These are phyloP conservation scores for Sinapis alba DNA, from an alignment of 441 rosid species.

Conservation along the genomic window DNA sequence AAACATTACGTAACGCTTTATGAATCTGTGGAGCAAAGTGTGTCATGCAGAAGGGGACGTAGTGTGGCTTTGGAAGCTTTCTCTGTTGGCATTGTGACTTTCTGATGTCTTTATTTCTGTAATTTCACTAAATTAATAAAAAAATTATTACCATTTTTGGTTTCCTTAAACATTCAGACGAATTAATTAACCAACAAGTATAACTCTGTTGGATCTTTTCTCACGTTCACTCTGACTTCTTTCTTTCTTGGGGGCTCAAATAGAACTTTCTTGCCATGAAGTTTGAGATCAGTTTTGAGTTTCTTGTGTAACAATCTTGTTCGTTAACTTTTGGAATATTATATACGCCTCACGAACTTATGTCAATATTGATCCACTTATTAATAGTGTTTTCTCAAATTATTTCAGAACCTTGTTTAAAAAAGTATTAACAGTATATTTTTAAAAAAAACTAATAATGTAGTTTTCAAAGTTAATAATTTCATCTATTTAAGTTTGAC, in stretches of 20 bases:
- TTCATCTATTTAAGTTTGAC: no score
- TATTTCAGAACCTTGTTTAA: no score
- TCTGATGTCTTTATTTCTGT: slow-evolving; percentile 28
- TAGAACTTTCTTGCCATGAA: neutral
- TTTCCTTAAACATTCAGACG: neutral
- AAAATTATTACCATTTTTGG: neutral
- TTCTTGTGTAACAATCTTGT: neutral
- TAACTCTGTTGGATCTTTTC: neutral
- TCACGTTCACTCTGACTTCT: neutral
- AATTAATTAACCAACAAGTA: neutral
- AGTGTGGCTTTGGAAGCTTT: slow-evolving; percentile 26
- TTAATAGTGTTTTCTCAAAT: no score
- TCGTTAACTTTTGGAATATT: neutral
- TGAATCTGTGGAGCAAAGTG: slow-evolving; percentile 14
- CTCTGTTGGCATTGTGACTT: neutral
- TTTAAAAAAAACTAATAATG: no score
- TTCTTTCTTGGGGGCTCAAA: neutral
- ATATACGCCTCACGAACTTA: no score
- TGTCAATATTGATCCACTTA: no score
- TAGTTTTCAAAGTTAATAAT: no score
- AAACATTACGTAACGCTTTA: no score
- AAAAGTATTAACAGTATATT: no score
- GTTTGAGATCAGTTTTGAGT: neutral
- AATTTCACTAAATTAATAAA: neutral
- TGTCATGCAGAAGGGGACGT: slow-evolving; percentile 24